Conservation (phyloP, 208 protist species). For the Acanthamoeba sp. region DNA sequence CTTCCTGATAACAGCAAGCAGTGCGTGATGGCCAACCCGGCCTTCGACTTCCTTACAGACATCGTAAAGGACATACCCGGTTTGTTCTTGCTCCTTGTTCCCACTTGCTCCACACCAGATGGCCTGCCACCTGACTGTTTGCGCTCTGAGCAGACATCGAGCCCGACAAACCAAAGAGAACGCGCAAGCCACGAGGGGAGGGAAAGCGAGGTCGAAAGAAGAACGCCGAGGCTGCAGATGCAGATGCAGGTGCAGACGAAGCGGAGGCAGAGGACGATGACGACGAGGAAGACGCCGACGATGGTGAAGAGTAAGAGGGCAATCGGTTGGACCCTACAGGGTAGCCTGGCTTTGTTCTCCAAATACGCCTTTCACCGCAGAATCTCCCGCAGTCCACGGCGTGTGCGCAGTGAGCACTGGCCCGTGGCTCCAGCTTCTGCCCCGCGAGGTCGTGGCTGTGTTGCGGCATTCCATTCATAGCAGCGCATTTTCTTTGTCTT, state of each 20-base stretch:
- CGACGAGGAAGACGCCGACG: constrained; percentile 11
- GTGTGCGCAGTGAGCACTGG: no score
- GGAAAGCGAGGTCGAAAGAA: constrained; percentile 30
- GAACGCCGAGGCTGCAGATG: not conserved
- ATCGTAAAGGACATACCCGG: constrained; percentile 38
- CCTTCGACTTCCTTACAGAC: constrained; percentile 39
- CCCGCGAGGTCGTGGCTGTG: no score
- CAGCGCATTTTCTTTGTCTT: no score
- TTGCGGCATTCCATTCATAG: no score
- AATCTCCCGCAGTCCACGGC: no score
- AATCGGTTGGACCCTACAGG: no score
- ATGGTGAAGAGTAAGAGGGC: not conserved
- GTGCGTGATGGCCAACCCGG: not conserved
- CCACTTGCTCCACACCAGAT: not conserved
- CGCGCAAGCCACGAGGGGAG: constrained; percentile 63
- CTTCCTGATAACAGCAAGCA: constrained; percentile 32
- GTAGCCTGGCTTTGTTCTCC: no score
- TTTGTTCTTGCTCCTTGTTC: not conserved
- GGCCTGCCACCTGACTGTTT: not conserved
- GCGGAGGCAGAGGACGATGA: not conserved
- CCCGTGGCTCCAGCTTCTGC: no score
- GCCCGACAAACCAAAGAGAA: constrained; percentile 31
- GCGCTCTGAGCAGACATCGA: not conserved
- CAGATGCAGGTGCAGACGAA: not conserved
- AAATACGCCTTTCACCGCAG: no score